phyloP scores from a whole-genome alignment of 257 asterid genomes.

The Cruciata laevipes region DNA sequence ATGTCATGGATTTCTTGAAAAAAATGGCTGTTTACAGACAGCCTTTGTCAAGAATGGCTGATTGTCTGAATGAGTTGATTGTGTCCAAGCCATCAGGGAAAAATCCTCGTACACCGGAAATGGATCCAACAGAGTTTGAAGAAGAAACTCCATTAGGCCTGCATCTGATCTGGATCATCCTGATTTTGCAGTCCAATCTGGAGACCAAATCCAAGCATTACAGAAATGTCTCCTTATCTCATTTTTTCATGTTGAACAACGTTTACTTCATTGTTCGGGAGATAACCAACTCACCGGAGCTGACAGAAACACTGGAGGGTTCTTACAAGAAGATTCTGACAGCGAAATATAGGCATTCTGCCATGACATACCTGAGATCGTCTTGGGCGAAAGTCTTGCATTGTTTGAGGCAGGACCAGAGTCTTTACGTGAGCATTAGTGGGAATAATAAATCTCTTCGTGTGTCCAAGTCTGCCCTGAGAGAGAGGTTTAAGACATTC shows the following conservation, averaged over 20 bases:
- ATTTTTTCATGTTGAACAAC: constrained; percentile 84
- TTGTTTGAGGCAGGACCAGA: constrained; percentile 74
- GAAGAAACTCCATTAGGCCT: constrained; percentile 52
- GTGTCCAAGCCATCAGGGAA: constrained; percentile 65
- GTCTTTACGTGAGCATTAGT: constrained; percentile 72
- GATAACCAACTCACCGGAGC: constrained; percentile 59
- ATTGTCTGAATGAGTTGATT: constrained; percentile 49
- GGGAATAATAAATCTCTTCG: constrained; percentile 42
- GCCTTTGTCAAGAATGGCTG: constrained; percentile 4
- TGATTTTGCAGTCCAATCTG: constrained; percentile 63
- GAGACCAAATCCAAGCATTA: constrained; percentile 70
- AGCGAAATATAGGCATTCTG: constrained; percentile 46
- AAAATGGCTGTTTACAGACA: constrained; percentile 71
- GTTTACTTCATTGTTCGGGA: constrained; percentile 75
- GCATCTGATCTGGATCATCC: constrained; percentile 76
- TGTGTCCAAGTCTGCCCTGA: constrained; percentile 67
- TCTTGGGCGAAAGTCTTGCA: constrained; percentile 72
- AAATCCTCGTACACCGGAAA: constrained; percentile 58
- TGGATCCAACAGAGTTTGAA: constrained; percentile 63
- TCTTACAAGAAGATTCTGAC: constrained; percentile 49
- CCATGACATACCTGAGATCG: constrained; percentile 61
- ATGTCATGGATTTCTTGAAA: constrained; percentile 80
- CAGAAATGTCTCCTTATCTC: constrained; percentile 62
- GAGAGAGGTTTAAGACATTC: constrained; percentile 78
- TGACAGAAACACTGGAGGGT: constrained; percentile 84